Conservation (phyloP, 2,329 filamentous ascomycete species). For the Xenoacremonium recifei region DNA sequence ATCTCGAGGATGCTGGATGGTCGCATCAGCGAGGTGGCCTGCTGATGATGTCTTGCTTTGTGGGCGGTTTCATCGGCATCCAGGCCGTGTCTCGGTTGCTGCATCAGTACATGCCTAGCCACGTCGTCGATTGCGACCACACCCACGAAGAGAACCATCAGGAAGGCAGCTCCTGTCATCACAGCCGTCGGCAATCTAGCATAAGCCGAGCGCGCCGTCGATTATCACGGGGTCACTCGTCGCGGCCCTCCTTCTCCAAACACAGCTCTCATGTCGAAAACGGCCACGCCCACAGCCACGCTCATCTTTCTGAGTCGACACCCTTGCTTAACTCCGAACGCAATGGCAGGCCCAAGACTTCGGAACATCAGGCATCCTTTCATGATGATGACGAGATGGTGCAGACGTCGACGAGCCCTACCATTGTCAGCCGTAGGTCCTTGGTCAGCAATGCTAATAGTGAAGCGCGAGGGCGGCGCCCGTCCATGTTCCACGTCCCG, state of each 20-base stretch:
- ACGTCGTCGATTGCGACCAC: constrained; percentile 79
- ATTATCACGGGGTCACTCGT: constrained; percentile 24
- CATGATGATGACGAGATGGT: constrained; percentile 30
- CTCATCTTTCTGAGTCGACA: constrained; percentile 48
- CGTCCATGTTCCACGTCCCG: constrained; percentile 54
- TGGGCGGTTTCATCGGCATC: constrained; percentile 72
- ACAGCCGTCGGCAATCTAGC: constrained; percentile 28
- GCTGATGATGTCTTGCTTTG: constrained; percentile 67
- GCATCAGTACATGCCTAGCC: constrained; percentile 73
- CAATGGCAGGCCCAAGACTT: constrained; percentile 22
- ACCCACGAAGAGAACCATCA: constrained; percentile 57
- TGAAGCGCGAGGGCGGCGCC: constrained; percentile 39
- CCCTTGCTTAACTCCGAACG: constrained; percentile 42
- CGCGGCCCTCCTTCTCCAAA: constrained; percentile 16
- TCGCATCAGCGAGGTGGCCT: constrained; percentile 66
- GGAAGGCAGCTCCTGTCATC: constrained; percentile 22
- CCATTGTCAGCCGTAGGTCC: constrained; percentile 17
- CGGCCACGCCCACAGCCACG: constrained; percentile 18
- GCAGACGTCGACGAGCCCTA: constrained; percentile 24
- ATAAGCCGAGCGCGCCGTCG: constrained; percentile 31
- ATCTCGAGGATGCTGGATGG: constrained; percentile 69
- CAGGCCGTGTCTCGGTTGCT: constrained; percentile 70
- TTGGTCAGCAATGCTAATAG: constrained; percentile 27
- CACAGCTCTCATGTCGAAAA: constrained; percentile 16
- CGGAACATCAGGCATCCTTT: constrained; percentile 28